Conservation (phyloP, 805 yeast species). For the Lipomyces yamadae region DNA sequence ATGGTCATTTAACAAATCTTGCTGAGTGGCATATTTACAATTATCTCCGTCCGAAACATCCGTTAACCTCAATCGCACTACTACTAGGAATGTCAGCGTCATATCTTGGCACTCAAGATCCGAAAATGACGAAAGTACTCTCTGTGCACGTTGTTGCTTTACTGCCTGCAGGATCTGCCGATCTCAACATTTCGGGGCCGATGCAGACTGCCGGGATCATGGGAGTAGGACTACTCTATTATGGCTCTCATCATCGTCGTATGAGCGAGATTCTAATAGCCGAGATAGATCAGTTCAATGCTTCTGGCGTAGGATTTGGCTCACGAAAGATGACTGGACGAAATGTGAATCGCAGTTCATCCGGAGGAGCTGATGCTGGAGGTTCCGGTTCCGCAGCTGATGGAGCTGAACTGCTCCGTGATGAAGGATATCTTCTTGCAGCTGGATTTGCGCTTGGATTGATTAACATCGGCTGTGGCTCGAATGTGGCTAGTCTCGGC, state of each 20-base stretch:
- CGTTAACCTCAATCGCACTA: conserved; percentile 82
- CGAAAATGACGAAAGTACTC: conserved; percentile 83
- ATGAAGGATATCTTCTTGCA: conserved; percentile 82
- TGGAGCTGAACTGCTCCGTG: conserved; percentile 37
- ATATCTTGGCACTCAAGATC: conserved; percentile 77
- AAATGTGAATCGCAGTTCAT: background rate
- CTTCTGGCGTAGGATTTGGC: conserved; percentile 22
- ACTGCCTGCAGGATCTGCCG: conserved; percentile 88
- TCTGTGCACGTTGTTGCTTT: conserved; percentile 92
- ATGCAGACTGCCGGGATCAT: conserved; percentile 92
- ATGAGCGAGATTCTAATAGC: conserved; percentile 80
- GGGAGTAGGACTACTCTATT: conserved; percentile 85
- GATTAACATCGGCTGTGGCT: conserved; percentile 79
- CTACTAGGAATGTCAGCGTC: conserved; percentile 93
- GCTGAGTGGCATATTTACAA: conserved; percentile 98
- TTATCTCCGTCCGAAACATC: conserved; percentile 86
- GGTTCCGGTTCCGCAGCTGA: conserved; percentile 42
- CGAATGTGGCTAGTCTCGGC: conserved; percentile 59
- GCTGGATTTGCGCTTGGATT: conserved; percentile 90
- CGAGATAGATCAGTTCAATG: conserved; percentile 53
- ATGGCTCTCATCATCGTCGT: conserved; percentile 77
- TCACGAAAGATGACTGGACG: background rate
- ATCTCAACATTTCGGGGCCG: conserved; percentile 76
- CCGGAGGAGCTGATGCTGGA: conserved; percentile 43
- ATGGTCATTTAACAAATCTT: conserved; percentile 78